Evolutionary conservation across 2,329 filamentous ascomycete species (phyloP), one percentile per base, ranked within the genome.

Genomic region (Verticillium nonalfalfae): DNA sequence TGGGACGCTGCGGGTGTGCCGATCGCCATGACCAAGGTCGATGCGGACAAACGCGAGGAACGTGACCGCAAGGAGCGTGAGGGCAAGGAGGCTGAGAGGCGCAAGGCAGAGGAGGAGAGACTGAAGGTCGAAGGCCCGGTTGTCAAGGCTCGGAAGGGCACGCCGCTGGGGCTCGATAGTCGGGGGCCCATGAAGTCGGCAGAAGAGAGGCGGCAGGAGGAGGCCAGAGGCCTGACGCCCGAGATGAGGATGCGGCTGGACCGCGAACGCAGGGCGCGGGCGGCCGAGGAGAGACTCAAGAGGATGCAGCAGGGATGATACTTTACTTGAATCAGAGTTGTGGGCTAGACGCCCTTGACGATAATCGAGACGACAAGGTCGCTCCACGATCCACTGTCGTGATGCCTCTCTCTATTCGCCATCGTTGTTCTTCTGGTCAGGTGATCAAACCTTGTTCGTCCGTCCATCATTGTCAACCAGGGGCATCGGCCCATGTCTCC

Each of bases 211-310:
- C 84, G 93, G 65, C 90, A 94, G 71, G 92, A 96, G 70, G 93
- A 97, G 74, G 84, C 84, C 57, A 85, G 91, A 65, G 93, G 94
- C 0, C 80, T 98, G 78, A 96, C 91, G 52, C 88, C 91, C 0
- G 94, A 98, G 76, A 93, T 95, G 85, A 85, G 87, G 72, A 85
- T 88, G 84, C 86, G 85, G 72, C 75, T 98, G 60, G 95, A 98
- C 74, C 81, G 95, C 67, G 95, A 99, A 76, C 82, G 93, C 68
- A 88, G 94, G 70, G 95, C 95, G 4, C 86, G 94, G 68, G 95
- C 95, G 9, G 94, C 93, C 0, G 95, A 98, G 76, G 93, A 94
- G 78, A 86, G 94, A 71, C 82, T 97, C 63, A 87, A 83, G 75
- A 82, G 83, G 69, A 80, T 92, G 83, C 83, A 85, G 68, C 76